These are phyloP conservation scores for Colletotrichum sp. DNA, from an alignment of 2,329 filamentous ascomycete genomes.

Conservation along the genomic window DNA sequence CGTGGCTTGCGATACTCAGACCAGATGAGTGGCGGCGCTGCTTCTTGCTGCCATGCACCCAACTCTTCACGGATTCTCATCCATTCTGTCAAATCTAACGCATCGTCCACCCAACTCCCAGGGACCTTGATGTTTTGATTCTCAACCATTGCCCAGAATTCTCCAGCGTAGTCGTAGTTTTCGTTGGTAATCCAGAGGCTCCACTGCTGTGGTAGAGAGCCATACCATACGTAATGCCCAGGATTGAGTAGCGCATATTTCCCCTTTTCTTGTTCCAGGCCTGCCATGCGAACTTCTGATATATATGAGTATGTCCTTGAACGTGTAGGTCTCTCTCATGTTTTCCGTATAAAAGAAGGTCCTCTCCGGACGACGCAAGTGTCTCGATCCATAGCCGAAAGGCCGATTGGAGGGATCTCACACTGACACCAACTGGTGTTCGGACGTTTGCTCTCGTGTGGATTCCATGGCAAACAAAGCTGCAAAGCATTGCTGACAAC, in stretches of 20 bases:
- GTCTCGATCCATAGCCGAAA: neutral
- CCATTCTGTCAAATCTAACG: too few relatives aligned
- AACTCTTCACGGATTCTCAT: too few relatives aligned
- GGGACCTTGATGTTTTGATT: neutral
- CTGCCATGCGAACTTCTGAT: neutral
- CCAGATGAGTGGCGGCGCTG: neutral
- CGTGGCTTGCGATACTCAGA: neutral
- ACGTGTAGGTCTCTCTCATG: neutral
- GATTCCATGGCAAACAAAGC: fast-evolving
- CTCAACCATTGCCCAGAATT: fast-evolving
- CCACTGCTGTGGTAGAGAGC: fast-evolving
- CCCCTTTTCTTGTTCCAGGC: too few relatives aligned
- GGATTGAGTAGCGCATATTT: too few relatives aligned
- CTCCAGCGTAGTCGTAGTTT: neutral
- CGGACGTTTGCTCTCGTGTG: fast-evolving
- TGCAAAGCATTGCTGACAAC: neutral
- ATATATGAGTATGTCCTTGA: fast-evolving
- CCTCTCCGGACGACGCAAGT: neutral
- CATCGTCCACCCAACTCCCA: neutral
- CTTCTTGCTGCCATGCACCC: too few relatives aligned
- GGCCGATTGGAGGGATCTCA: fast-evolving
- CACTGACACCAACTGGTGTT: fast-evolving
- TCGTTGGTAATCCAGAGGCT: neutral
- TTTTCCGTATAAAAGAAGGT: neutral
- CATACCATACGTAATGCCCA: neutral